Evolutionary conservation across 129 eudicot species (phyloP).

Genomic region (Silybum marianum): DNA sequence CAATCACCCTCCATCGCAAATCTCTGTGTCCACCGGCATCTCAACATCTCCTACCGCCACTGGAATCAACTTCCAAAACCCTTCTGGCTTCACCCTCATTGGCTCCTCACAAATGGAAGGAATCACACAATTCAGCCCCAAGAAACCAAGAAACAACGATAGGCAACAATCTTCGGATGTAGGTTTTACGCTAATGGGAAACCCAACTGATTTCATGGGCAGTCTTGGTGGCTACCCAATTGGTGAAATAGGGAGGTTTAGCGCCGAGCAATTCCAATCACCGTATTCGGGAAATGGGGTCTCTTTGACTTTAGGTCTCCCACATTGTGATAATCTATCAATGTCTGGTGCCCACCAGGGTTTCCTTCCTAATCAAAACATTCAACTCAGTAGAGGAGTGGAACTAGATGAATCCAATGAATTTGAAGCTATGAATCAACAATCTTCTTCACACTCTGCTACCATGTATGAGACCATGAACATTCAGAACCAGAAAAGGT

Average conservation of each 20-base stretch:
- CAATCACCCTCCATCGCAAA: slow-evolving; percentile 24
- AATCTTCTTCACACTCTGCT: slow-evolving; percentile 55
- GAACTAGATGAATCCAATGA: slow-evolving; percentile 51
- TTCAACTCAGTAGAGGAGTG: slow-evolving; percentile 48
- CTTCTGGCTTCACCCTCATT: slow-evolving; percentile 54
- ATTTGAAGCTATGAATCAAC: slow-evolving; percentile 49
- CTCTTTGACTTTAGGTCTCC: slow-evolving; percentile 86
- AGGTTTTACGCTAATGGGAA: slow-evolving; percentile 61
- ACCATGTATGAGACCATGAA: slow-evolving; percentile 62
- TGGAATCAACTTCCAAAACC: slow-evolving; percentile 42
- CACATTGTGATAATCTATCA: slow-evolving; percentile 67
- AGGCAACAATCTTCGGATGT: slow-evolving; percentile 49
- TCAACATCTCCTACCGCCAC: slow-evolving; percentile 36
- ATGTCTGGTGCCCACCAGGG: slow-evolving; percentile 57
- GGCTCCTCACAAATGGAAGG: slow-evolving; percentile 66
- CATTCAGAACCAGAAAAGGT: slow-evolving; percentile 71
- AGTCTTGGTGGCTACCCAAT: slow-evolving; percentile 70
- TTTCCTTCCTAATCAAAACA: slow-evolving; percentile 57
- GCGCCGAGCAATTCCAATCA: slow-evolving; percentile 54
- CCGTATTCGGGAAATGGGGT: slow-evolving; percentile 67
- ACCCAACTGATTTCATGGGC: slow-evolving; percentile 70
- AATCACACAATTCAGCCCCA: slow-evolving; percentile 61
- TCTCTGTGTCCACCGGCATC: slow-evolving; percentile 37
- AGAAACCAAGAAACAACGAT: slow-evolving; percentile 55
- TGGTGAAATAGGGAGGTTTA: slow-evolving; percentile 67